Evolutionary conservation across 225 moss, liverwort and hornwort species (phyloP).

Genomic region (Sphagnum tenellum): DNA sequence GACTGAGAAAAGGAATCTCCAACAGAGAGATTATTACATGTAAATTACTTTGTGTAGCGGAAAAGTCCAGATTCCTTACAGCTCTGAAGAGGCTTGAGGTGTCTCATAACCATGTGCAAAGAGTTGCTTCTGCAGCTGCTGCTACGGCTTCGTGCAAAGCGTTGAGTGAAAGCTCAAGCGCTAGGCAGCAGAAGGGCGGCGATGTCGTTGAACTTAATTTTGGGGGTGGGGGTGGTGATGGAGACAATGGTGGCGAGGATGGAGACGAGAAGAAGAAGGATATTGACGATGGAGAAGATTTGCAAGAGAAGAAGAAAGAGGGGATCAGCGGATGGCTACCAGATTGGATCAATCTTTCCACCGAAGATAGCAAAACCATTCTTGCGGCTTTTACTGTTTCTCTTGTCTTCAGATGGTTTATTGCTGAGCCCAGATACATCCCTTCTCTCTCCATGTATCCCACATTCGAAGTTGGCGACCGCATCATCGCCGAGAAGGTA

Average conservation of each 20-base stretch:
- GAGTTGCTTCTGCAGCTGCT: no score
- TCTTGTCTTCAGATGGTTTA: slow-evolving; percentile 43
- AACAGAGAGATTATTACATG: no score
- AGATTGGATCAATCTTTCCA: slow-evolving; percentile 47
- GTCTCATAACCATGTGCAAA: not conserved
- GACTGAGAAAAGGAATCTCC: no score
- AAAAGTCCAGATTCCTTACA: not conserved
- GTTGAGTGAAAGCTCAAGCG: slow-evolving; percentile 5
- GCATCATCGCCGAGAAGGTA: slow-evolving; percentile 60
- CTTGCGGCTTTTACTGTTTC: slow-evolving; percentile 57
- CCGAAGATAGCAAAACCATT: slow-evolving; percentile 58
- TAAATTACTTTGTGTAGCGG: no score
- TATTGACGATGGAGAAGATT: slow-evolving; percentile 7
- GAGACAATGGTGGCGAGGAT: not conserved
- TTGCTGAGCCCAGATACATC: slow-evolving; percentile 57
- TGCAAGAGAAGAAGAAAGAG: slow-evolving; percentile 10
- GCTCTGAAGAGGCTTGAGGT: not conserved
- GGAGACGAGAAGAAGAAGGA: not conserved
- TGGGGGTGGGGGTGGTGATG: slow-evolving; percentile 2
- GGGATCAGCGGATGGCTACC: slow-evolving; percentile 33
- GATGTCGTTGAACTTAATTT: not conserved
- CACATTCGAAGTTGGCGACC: slow-evolving; percentile 59
- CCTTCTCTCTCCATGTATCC: slow-evolving; percentile 67
- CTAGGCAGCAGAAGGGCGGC: not conserved
- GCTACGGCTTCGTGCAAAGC: not conserved